phyloP scores from a whole-genome alignment of 805 yeast species.

The Myxozyma vanderwaltii region DNA sequence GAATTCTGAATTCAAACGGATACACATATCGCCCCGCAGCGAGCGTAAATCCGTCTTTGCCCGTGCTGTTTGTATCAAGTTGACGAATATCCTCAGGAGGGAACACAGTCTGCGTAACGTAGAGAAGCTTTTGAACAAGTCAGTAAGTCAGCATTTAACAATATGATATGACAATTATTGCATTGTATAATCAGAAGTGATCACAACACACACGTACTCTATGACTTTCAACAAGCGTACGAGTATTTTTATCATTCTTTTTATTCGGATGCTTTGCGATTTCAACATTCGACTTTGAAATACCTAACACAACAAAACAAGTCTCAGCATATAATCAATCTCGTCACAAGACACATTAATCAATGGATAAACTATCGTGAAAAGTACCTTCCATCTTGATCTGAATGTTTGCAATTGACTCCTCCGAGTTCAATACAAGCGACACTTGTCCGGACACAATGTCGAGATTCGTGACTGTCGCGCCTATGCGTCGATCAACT shows the following conservation, averaged over 20 bases:
- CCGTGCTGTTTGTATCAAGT: constrained; percentile 26
- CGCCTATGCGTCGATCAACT: constrained; percentile 28
- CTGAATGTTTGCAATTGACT: constrained; percentile 37
- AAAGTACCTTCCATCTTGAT: constrained; percentile 43
- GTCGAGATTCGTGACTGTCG: constrained; percentile 37
- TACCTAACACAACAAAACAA: constrained; percentile 5
- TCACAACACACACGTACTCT: constrained; percentile 13
- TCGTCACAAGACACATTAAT: too few relatives aligned
- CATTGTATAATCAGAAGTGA: not conserved
- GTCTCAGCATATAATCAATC: not conserved
- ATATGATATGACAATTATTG: too few relatives aligned
- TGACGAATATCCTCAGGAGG: constrained; percentile 41
- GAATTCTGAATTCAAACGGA: constrained; percentile 43
- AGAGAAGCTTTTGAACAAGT: too few relatives aligned
- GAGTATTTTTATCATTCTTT: constrained; percentile 24
- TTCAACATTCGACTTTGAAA: constrained; percentile 36
- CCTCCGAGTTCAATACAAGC: constrained; percentile 35
- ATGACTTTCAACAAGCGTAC: constrained; percentile 35
- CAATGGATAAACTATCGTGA: too few relatives aligned
- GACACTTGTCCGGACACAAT: constrained; percentile 37
- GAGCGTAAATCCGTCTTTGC: constrained; percentile 40
- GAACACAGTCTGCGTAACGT: constrained; percentile 40
- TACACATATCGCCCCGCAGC: constrained; percentile 43
- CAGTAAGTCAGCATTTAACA: too few relatives aligned
- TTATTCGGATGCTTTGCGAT: constrained; percentile 30